Base-by-base conservation (phyloP, 1,139 yeast genomes). In the Taiozyma sp. region DNA sequence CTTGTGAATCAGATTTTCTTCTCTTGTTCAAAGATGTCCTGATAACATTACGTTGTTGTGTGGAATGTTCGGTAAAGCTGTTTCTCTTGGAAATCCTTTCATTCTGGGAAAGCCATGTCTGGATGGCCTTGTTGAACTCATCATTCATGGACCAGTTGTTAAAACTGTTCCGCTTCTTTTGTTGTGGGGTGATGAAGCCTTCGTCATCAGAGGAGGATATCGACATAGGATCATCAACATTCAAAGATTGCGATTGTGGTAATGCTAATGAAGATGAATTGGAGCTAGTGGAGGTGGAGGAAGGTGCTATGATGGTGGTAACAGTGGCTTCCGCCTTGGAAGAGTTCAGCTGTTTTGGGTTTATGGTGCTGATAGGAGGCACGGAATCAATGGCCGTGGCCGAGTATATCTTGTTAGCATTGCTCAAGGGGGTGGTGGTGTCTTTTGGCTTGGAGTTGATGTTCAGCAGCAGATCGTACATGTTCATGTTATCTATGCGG, bases 1-100 rank as follows among this genome's bases (percentile, higher is more conserved):
- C 49, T 9, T 50, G 35, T 6, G 62, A 54, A 35, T 60, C 63
- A 5, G 63, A 60, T 48, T 57, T 56, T 47, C 63, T 52, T 57
- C 63, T 60, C 45, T 57, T 58, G 4, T 51, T 45, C 8, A 50
- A 16, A 9, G 57, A 48, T 26, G 53, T 45, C 28, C 43, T 47
- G 48, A 43, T 48, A 9, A 41, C 32, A 16, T 43, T 47, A 16
- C 42, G 40, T 30, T 42, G 44, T 40, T 42, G 44, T 40, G 45
- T 43, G 44, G 29, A 35, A 30, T n/a, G 40, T 42, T 47, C 44
- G 43, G 41, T 41, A 43, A 32, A n/a, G 21, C 47, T 42, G 24
- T 43, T 46, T 37, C 45, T 35, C 14, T 45, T 45, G 40, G 41
- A 19, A 29, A 45, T 51, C 26, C 40, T 45, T 44, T 60, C 59